A percentile compares a stretch with the other conserved stretches of the same genome.
phyloP scores from a whole-genome alignment of 116 monocot species.

The Iris pallida region DNA sequence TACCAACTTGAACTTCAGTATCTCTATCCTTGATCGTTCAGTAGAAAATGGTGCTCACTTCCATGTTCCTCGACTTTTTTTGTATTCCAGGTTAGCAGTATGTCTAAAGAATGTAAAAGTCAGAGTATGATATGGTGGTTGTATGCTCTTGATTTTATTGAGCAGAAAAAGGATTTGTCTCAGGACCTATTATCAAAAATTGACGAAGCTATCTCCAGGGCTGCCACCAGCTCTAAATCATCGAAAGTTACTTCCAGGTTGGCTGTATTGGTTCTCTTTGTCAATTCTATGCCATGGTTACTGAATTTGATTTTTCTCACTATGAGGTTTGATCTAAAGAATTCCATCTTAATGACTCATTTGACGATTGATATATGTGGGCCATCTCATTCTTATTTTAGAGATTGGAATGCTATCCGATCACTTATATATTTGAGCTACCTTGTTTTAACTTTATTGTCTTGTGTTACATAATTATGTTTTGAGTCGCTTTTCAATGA shows the following conservation, averaged over 20 bases:
- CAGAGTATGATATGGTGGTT: constrained; percentile 72
- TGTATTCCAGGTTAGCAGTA: constrained; percentile 43
- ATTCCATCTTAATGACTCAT: not conserved
- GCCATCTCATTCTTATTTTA: no score
- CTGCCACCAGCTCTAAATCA: constrained; percentile 29
- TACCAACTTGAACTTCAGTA: no score
- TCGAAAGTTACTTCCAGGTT: constrained; percentile 46
- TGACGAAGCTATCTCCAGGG: constrained; percentile 47
- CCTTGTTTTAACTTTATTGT: no score
- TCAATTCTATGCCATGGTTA: not conserved
- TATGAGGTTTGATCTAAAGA: not conserved
- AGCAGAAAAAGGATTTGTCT: constrained; percentile 50
- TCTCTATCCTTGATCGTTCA: no score
- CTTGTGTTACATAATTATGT: no score
- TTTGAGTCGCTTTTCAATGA: no score
- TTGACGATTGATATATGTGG: not conserved
- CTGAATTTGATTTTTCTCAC: not conserved
- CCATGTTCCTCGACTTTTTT: not conserved
- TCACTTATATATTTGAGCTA: no score
- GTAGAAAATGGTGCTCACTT: no score
- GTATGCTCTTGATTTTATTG: constrained; percentile 58
- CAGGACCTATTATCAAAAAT: constrained; percentile 65
- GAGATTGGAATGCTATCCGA: no score
- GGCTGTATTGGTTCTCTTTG: constrained; percentile 9
- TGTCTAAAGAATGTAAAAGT: constrained; percentile 35